phyloP scores from a whole-genome alignment of 2,329 filamentous ascomycete genomes.

The Teratosphaeria zuluensis region DNA sequence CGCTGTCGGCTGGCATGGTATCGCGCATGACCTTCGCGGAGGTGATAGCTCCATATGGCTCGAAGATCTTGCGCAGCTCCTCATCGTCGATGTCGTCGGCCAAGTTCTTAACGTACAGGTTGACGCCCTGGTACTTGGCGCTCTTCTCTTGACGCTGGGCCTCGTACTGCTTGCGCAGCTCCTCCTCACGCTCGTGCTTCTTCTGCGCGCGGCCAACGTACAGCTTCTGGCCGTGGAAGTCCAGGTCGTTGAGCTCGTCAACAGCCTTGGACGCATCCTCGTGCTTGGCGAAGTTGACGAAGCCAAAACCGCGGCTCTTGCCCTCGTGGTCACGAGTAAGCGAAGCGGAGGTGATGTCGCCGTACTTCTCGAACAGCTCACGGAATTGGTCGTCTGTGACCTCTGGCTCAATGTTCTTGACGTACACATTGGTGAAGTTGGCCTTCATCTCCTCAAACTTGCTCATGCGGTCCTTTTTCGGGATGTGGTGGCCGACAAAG shows the following conservation, averaged over 20 bases:
- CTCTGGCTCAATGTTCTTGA: conserved; percentile 89
- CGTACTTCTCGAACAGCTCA: conserved; percentile 80
- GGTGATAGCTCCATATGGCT: conserved; percentile 86
- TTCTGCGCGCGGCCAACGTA: conserved; percentile 98
- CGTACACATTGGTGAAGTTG: conserved; percentile 99
- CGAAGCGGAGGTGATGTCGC: conserved; percentile 90
- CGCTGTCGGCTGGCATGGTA: conserved; percentile 44
- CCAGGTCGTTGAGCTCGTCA: conserved; percentile 81
- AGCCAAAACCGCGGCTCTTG: conserved; percentile 90
- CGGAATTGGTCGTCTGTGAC: conserved; percentile 92
- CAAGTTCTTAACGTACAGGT: conserved; percentile 99
- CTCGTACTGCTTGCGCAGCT: conserved; percentile 97
- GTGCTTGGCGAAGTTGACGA: conserved; percentile 89
- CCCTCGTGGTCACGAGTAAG: conserved; percentile 90
- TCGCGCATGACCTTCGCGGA: conserved; percentile 99
- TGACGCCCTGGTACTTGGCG: conserved; percentile 98
- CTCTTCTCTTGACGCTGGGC: conserved; percentile 96
- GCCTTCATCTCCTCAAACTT: conserved; percentile 99
- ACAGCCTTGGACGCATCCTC: conserved; percentile 79
- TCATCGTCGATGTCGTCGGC: conserved; percentile 96
- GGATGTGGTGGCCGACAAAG: conserved; percentile 97
- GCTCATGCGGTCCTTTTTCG: conserved; percentile 99
- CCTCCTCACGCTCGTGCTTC: conserved; percentile 99
- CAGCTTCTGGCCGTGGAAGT: conserved; percentile 88
- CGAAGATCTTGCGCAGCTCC: conserved; percentile 89